Percentiles rank a stretch among this genome's conserved stretches.
Evolutionary conservation across 768 basidiomycete genomes (phyloP).

Genomic region (Boletus pseudo-olivaceus): DNA sequence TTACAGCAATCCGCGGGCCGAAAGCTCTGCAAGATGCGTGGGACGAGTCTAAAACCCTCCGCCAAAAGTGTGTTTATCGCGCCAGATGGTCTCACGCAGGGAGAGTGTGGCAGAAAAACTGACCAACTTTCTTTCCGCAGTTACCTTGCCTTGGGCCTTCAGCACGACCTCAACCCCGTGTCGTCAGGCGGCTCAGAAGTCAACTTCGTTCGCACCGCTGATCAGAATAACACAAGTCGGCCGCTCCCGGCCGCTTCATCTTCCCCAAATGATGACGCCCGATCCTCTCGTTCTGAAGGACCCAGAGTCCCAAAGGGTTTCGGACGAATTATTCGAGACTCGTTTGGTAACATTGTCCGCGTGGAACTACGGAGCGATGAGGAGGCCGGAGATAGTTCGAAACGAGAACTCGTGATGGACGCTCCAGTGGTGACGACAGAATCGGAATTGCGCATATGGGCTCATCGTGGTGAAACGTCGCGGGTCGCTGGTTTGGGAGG

Average conservation of each 20-base stretch:
- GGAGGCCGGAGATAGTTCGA: constrained; percentile 26
- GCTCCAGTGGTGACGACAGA: constrained; percentile 21
- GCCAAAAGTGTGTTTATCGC: constrained; percentile 75
- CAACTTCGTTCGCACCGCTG: constrained; percentile 3
- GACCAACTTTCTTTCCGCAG: constrained; percentile 35
- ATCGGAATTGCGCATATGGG: constrained; percentile 22
- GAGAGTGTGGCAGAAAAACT: not conserved
- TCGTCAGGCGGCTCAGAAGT: constrained; percentile 68
- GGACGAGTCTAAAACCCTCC: constrained; percentile 84
- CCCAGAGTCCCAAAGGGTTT: constrained; percentile 51
- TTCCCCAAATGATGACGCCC: not conserved
- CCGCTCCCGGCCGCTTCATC: not conserved
- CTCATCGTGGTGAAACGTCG: not conserved
- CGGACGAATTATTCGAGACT: constrained; percentile 82
- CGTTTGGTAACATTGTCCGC: constrained; percentile 66
- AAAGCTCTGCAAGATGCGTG: constrained; percentile 79
- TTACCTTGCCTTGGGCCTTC: constrained; percentile 75
- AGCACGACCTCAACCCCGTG: constrained; percentile 62
- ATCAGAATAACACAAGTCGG: not conserved
- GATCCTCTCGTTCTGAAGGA: constrained; percentile 1
- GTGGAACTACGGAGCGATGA: constrained; percentile 61
- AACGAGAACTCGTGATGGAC: constrained; percentile 39
- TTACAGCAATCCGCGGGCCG: constrained; percentile 74
- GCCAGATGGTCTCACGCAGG: not conserved
- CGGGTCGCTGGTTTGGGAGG: too few relatives aligned